These are phyloP conservation scores for Pythium brassicae DNA, from an alignment of 352 stramenopile species.

Conservation along the genomic window DNA sequence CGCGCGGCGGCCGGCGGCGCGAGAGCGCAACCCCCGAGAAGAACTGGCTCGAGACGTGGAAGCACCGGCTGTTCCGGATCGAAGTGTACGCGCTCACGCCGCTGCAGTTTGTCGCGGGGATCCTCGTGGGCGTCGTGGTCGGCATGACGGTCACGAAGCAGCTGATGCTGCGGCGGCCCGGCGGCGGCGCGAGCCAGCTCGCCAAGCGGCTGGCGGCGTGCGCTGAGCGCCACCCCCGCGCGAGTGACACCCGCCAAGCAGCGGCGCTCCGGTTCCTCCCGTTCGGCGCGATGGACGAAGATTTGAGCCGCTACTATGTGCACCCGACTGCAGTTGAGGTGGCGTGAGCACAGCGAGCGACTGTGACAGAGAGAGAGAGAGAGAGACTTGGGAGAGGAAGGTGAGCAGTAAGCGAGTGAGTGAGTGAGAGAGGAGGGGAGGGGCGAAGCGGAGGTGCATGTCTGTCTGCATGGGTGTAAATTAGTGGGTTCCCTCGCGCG, in stretches of 20 bases:
- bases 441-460: background rate
- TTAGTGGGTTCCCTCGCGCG: background rate
- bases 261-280: constrained; percentile 6
- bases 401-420: too few species aligned
- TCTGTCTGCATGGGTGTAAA: constrained; percentile 1
- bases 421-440: background rate
- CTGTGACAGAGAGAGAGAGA: constrained; percentile 1
- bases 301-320: constrained; percentile 24
- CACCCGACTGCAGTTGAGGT: constrained; percentile 34
- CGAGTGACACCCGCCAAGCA: background rate
- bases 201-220: constrained; percentile 6
- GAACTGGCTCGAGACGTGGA: constrained; percentile 22
- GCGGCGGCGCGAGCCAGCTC: constrained; percentile 11
- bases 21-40: constrained; percentile 1
- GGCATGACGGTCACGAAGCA: constrained; percentile 28
- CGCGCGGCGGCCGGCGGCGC: too few species aligned
- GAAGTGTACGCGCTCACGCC: constrained; percentile 15
- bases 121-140: constrained; percentile 38
- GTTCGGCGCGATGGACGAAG: constrained; percentile 6
- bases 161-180: constrained; percentile 10
- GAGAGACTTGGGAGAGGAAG: background rate
- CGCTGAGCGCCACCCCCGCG: constrained; percentile 5
- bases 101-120: constrained; percentile 36
- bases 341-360: constrained; percentile 29
- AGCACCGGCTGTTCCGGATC: constrained; percentile 15